These are phyloP conservation scores for Diacronema lutheri DNA, from an alignment of 78 protist species.

Conservation along the genomic window DNA sequence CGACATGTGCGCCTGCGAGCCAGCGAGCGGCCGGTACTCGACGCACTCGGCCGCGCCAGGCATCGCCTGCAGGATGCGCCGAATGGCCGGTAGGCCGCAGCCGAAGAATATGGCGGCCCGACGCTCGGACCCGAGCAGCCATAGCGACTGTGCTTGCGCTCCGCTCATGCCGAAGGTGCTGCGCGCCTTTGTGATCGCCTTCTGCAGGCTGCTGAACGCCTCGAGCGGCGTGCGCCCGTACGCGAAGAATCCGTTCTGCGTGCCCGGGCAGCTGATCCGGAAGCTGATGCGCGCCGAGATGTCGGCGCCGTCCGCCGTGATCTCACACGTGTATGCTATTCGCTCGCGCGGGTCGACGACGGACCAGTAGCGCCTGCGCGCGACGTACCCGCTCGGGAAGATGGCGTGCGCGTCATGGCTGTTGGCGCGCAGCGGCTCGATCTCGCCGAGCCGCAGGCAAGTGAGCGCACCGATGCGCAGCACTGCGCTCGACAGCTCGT, in stretches of 20 bases:
- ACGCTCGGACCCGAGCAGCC: no score
- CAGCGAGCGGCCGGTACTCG: neutral
- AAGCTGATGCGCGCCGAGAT: no score
- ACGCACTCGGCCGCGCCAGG: neutral
- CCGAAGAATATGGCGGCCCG: neutral
- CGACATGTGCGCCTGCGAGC: neutral
- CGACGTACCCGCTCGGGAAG: neutral
- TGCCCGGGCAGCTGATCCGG: no score
- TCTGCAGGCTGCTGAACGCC: neutral
- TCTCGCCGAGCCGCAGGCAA: neutral
- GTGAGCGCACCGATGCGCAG: neutral
- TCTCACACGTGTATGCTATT: neutral
- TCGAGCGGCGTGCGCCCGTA: neutral
- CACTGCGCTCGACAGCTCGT: no score
- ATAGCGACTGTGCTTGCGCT: no score
- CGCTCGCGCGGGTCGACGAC: neutral
- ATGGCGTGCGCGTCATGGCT: neutral
- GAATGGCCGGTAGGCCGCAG: neutral
- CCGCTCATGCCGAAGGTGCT: no score
- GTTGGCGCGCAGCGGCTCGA: neutral
- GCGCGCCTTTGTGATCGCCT: no score
- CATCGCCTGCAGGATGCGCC: neutral
- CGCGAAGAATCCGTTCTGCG: no score
- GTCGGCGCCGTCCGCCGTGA: neutral
- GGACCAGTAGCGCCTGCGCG: neutral